Conservation (phyloP, 2,329 filamentous ascomycete genomes). For the Chaetomiaceae sp. region DNA sequence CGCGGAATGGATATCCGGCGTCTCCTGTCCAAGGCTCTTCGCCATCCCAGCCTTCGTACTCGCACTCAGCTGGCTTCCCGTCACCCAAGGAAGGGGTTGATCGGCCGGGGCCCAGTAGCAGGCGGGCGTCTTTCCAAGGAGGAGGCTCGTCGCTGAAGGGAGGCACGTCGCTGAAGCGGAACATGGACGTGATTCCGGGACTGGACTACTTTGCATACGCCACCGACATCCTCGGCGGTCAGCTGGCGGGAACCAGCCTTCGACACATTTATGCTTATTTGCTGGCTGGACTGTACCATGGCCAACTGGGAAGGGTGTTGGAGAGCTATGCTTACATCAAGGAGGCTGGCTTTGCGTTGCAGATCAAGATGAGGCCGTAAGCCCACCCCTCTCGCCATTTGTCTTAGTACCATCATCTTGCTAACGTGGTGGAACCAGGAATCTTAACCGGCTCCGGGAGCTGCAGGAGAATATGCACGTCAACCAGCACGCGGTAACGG, state of each 20-base stretch:
- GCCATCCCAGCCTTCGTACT: conserved; percentile 39
- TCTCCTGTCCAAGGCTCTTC: conserved; percentile 53
- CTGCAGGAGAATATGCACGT: conserved; percentile 29
- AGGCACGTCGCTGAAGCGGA: conserved; percentile 37
- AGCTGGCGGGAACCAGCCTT: conserved; percentile 71
- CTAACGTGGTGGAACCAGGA: conserved; percentile 30
- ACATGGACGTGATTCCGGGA: conserved; percentile 81
- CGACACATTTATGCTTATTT: conserved; percentile 80
- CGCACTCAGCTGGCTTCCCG: conserved; percentile 44
- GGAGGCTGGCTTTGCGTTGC: conserved; percentile 50
- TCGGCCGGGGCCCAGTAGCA: conserved; percentile 36
- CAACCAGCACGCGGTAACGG: conserved; percentile 30
- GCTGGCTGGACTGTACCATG: conserved; percentile 80
- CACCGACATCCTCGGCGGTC: conserved; percentile 76
- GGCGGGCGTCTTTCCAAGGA: conserved; percentile 49
- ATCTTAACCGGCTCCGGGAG: conserved; percentile 42
- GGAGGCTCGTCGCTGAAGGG: conserved; percentile 18
- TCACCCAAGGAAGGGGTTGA: conserved; percentile 47
- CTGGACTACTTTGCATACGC: conserved; percentile 85
- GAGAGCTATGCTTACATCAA: conserved; percentile 68
- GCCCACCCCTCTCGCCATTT: conserved; percentile 27
- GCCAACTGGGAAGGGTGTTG: conserved; percentile 77
- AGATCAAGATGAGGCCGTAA: conserved; percentile 71
- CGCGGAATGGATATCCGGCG: conserved; percentile 45
- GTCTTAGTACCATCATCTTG: background rate